Evolutionary conservation across 1,139 yeast genomes (phyloP).

Genomic region (Lodderomyces parapsilosis): DNA sequence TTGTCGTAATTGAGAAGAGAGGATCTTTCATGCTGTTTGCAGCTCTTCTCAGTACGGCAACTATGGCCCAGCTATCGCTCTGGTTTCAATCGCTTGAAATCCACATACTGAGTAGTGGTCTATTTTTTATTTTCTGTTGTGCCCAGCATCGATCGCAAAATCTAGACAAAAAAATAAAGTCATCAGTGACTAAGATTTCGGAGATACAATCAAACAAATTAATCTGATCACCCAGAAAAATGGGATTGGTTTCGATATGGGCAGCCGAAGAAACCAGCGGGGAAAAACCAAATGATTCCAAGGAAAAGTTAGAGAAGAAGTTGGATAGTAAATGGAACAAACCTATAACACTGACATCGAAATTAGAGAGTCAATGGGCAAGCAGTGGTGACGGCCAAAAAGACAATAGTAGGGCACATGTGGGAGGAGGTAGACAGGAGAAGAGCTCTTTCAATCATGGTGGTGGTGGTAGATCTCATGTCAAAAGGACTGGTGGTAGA

Average conservation of each 20-base stretch:
- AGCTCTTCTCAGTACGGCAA: no score
- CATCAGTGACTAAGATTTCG: not conserved
- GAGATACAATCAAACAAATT: no score
- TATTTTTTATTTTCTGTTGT: not conserved
- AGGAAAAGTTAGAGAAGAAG: conserved; percentile 4
- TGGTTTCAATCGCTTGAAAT: not conserved
- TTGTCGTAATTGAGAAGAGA: no score
- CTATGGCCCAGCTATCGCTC: no score
- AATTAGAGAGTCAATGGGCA: conserved; percentile 8
- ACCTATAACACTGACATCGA: conserved; percentile 13
- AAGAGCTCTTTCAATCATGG: not conserved
- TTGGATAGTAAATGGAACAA: conserved; percentile 14
- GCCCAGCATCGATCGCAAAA: not conserved
- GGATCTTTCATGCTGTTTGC: no score
- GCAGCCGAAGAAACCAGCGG: conserved; percentile 17
- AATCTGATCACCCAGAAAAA: no score
- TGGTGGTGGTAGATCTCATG: not conserved
- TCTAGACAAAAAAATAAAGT: not conserved
- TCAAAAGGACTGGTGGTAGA: not conserved
- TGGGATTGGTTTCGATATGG: conserved; percentile 29
- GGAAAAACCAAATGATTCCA: conserved; percentile 5
- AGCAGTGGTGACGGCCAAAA: not conserved
- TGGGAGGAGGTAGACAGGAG: not conserved
- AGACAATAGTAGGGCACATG: no score
- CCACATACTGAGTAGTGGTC: not conserved